Evolutionary conservation across 257 asterid genomes (phyloP), one percentile per base, ranked within the genome.

Genomic region (Coffea eugenioides): DNA sequence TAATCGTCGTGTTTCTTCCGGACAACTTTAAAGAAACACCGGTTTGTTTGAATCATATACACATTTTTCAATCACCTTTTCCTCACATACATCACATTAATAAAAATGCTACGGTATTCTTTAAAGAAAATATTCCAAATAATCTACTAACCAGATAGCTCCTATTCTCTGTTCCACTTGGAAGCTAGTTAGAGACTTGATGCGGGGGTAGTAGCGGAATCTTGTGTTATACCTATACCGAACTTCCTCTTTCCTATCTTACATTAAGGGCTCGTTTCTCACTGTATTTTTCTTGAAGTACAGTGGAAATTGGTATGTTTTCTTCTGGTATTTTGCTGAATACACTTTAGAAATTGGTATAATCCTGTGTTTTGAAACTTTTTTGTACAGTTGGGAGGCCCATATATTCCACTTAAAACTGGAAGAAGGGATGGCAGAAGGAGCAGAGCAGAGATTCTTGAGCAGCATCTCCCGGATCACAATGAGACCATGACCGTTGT

Each of bases 381-480:
- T 69, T 34, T 67, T 39, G 43, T 83, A 54, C 80, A 95, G 98
- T 79, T 96, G 54, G 99, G 98, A 84, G 99, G 99, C 36, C 99
- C 99, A 49, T 73, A 92, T 54, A 91, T 96, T 56, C 95, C 97
- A 2, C 90, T 96, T 0, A 94, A 92, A 83, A 91, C 99, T 0
- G 99, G 99, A 77, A 88, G 99, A 80, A 92, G 98, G 79, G 98
- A 96, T 82, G 98, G 99, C 20, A 88, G 97, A 46, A 92, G 86
- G 72, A 96, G 97, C 94, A 88, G 98, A 76, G 97, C 90, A 57
- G 94, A 90, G 59, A 89, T 92, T 51, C 85, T 96, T 0, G 97
- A 96, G 78, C 93, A 92, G 73, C 88, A 90, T 59, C 89, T 96
- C 34, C 99, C 99, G 4, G 98, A 96, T 79, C 99, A 96, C 90